Percentiles rank a stretch among this genome's conserved stretches.
These are phyloP conservation scores for Annulohypoxylon nitens DNA, from an alignment of 495 filamentous ascomycete genomes.

Conservation along the genomic window DNA sequence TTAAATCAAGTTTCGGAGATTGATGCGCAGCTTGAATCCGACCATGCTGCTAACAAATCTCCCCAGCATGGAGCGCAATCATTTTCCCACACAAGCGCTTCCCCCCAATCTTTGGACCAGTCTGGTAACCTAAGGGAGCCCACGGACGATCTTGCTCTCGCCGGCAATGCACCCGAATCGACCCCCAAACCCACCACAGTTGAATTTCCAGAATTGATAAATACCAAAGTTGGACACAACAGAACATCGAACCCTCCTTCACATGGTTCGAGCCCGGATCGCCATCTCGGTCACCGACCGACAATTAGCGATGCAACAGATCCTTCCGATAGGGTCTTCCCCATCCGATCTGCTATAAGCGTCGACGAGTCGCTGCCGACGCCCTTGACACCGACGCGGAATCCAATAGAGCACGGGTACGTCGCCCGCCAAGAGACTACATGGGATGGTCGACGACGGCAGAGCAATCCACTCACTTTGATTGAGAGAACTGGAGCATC, in stretches of 20 bases:
- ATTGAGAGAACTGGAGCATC: slow-evolving; percentile 23
- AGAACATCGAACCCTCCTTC: slow-evolving; percentile 37
- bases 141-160: slow-evolving; percentile 1
- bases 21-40: neutral
- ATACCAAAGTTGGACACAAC: slow-evolving; percentile 15
- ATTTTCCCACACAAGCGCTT: slow-evolving; percentile 11
- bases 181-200: neutral
- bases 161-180: slow-evolving; percentile 7
- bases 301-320: slow-evolving; percentile 45
- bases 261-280: slow-evolving; percentile 46
- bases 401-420: slow-evolving; percentile 50
- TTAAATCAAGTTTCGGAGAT: slow-evolving; percentile 21
- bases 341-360: slow-evolving; percentile 84
- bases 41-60: slow-evolving; percentile 14
- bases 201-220: neutral
- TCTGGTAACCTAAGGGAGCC: slow-evolving; percentile 5
- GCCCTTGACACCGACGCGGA: slow-evolving; percentile 48
- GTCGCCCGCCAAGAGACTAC: slow-evolving; percentile 42
- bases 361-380: slow-evolving; percentile 68
- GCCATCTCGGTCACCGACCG: slow-evolving; percentile 43
- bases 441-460: slow-evolving; percentile 44
- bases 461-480: slow-evolving; percentile 27
- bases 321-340: slow-evolving; percentile 78
- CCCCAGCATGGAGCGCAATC: slow-evolving; percentile 7
- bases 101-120: slow-evolving; percentile 16